These are phyloP conservation scores for Aspergillus uvarum DNA, from an alignment of 2,329 filamentous ascomycete species.

Conservation along the genomic window DNA sequence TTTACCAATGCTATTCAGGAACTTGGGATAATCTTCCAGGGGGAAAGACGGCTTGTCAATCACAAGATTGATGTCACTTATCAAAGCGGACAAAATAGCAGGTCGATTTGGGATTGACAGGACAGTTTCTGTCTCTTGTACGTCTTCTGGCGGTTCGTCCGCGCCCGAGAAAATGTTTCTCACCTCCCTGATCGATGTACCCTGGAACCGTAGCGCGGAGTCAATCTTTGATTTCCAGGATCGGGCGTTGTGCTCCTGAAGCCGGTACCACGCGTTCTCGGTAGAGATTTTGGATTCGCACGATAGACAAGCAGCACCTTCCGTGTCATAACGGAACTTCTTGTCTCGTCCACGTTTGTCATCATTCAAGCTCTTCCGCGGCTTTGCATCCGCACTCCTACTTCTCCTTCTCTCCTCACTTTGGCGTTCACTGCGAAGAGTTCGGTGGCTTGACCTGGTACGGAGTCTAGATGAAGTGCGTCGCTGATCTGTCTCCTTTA, in stretches of 20 bases:
- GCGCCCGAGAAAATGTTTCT: slow-evolving; percentile 77
- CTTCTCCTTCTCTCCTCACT: slow-evolving; percentile 49
- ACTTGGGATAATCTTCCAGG: slow-evolving; percentile 74
- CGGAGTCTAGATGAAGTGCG: slow-evolving; percentile 54
- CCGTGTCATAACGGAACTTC: slow-evolving; percentile 70
- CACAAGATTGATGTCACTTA: slow-evolving; percentile 80
- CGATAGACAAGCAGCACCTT: slow-evolving; percentile 70
- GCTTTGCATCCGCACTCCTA: slow-evolving; percentile 56
- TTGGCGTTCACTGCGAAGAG: slow-evolving; percentile 41
- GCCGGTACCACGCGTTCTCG: slow-evolving; percentile 70
- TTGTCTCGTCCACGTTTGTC: slow-evolving; percentile 38
- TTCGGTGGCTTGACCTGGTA: slow-evolving; percentile 52
- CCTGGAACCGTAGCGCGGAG: slow-evolving; percentile 67
- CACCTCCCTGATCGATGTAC: slow-evolving; percentile 73
- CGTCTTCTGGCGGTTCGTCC: slow-evolving; percentile 76
- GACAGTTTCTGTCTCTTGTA: slow-evolving; percentile 80
- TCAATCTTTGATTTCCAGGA: slow-evolving; percentile 94
- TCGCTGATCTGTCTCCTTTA: slow-evolving; percentile 65
- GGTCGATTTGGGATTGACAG: slow-evolving; percentile 82
- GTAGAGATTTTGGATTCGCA: slow-evolving; percentile 70
- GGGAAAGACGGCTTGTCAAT: slow-evolving; percentile 94
- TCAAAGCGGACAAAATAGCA: slow-evolving; percentile 73
- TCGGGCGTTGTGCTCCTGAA: slow-evolving; percentile 79
- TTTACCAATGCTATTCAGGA: slow-evolving; percentile 88
- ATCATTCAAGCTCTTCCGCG: slow-evolving; percentile 29